phyloP scores from a whole-genome alignment of 805 yeast species.

The Kodamaea kaohsiungensis region DNA sequence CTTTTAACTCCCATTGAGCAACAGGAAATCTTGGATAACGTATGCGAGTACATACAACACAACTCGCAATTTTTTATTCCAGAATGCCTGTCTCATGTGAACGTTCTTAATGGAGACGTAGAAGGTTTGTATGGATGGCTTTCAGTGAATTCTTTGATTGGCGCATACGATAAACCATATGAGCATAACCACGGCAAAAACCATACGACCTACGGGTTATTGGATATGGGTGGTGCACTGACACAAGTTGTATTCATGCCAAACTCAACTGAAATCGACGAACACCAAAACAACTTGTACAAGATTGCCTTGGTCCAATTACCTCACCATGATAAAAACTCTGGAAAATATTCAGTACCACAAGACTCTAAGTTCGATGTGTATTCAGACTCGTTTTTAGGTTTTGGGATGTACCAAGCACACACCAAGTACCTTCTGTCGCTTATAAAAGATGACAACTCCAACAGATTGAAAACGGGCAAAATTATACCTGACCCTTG shows the following conservation, averaged over 20 bases:
- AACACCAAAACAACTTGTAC: constrained; percentile 49
- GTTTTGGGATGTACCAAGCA: constrained; percentile 62
- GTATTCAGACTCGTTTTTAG: constrained; percentile 57
- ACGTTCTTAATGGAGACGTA: constrained; percentile 60
- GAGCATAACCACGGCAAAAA: constrained; percentile 44
- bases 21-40: constrained; percentile 42
- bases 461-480: background rate
- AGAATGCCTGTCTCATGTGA: constrained; percentile 60
- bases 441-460: constrained; percentile 27
- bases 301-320: constrained; percentile 43
- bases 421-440: constrained; percentile 45
- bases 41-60: constrained; percentile 50
- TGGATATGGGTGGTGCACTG: constrained; percentile 67
- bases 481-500: constrained; percentile 53
- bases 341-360: constrained; percentile 21
- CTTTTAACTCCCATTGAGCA: constrained; percentile 54
- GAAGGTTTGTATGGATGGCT: constrained; percentile 74
- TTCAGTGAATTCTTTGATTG: constrained; percentile 56
- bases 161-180: constrained; percentile 40
- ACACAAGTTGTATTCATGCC: constrained; percentile 69
- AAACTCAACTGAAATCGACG: constrained; percentile 42
- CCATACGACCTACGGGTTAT: constrained; percentile 53
- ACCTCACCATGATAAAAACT: constrained; percentile 15
- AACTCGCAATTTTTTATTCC: constrained; percentile 57
- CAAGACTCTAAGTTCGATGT: constrained; percentile 38